A percentile compares a stretch with the other conserved stretches of the same genome.
phyloP scores from a whole-genome alignment of 257 asterid species.

The Leonotis leonurus region DNA sequence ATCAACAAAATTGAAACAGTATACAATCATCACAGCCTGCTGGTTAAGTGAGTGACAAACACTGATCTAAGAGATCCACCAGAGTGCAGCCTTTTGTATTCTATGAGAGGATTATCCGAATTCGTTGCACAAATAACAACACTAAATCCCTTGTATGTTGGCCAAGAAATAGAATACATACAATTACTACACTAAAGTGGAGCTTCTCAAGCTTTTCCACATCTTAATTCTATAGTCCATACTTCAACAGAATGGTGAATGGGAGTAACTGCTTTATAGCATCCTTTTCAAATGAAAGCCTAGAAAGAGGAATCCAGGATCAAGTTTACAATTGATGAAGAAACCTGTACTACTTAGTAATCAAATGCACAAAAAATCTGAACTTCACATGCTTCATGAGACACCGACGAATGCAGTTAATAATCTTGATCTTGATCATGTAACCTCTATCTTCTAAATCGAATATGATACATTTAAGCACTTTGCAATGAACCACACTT shows the following conservation, averaged over 20 bases:
- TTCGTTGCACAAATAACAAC: not conserved
- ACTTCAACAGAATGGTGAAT: not conserved
- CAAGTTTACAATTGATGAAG: not conserved
- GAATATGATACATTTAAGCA: not conserved
- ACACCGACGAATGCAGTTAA: not conserved
- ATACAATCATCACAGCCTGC: not conserved
- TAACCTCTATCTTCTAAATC: too few species aligned
- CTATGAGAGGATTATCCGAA: not conserved
- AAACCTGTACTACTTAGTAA: not conserved
- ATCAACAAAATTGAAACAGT: not conserved
- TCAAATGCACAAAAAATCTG: not conserved
- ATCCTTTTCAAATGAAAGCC: too few species aligned
- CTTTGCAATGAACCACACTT: not conserved
- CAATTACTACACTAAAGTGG: not conserved
- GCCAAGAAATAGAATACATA: not conserved
- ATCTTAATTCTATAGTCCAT: not conserved
- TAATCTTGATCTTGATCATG: too few species aligned
- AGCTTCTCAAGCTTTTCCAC: not conserved
- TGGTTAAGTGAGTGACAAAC: not conserved
- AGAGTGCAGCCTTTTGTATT: not conserved
- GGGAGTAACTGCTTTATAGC: too few species aligned
- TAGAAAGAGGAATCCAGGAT: not conserved
- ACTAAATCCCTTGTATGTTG: not conserved
- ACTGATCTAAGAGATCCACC: not conserved
- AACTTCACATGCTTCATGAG: not conserved